Conservation (phyloP, 768 basidiomycete genomes). For the Russula ochroleuca region DNA sequence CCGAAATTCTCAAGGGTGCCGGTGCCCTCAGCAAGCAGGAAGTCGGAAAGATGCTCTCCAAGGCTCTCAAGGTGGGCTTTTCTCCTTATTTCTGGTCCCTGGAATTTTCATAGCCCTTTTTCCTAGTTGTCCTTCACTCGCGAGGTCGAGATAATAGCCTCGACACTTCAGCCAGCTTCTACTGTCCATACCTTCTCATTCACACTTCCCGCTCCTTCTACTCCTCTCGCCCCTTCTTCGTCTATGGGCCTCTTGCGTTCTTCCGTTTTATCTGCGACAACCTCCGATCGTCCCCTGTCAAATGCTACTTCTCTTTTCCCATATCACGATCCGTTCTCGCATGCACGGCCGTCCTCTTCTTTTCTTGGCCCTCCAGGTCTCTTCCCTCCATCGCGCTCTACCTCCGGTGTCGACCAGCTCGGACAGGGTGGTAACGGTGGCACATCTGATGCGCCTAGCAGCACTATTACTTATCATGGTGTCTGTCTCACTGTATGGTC, state of each 20-base stretch:
- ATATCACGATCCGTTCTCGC: conserved; percentile 70
- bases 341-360: conserved; percentile 69
- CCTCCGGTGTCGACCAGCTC: conserved; percentile 26
- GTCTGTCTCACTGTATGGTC: conserved; percentile 95
- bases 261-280: conserved; percentile 59
- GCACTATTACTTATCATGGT: conserved; percentile 75
- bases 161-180: conserved; percentile 89
- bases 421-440: conserved; percentile 6
- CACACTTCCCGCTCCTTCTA: conserved; percentile 69
- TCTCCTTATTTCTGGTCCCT: not conserved
- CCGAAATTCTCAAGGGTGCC: conserved; percentile 64
- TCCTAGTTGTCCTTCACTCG: conserved; percentile 81
- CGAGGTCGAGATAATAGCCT: conserved; percentile 91
- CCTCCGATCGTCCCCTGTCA: conserved; percentile 46
- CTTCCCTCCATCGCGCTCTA: conserved; percentile 37
- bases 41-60: conserved; percentile 85
- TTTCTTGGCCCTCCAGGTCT: conserved; percentile 76
- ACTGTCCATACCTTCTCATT: conserved; percentile 93
- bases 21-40: conserved; percentile 82
- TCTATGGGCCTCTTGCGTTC: conserved; percentile 68
- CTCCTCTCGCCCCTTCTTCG: conserved; percentile 69
- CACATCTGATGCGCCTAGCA: conserved; percentile 31
- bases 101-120: not conserved
- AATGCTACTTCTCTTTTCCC: conserved; percentile 69
- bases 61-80: conserved; percentile 72